Evolutionary conservation across 805 yeast genomes (phyloP).

Genomic region (Barnettozyma populi): DNA sequence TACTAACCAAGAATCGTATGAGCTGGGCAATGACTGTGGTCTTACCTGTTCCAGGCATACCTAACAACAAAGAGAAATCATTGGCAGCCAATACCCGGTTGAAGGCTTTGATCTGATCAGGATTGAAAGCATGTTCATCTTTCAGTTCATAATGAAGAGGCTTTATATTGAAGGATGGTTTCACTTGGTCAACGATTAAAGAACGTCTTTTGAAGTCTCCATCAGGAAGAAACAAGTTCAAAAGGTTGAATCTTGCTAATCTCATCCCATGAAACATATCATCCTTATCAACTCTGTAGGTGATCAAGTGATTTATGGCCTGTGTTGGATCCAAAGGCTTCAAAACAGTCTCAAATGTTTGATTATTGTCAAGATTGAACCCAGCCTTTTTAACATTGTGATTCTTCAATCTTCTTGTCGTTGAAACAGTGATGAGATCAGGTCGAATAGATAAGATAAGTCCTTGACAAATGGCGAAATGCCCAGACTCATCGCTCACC

Average conservation of each 20-base stretch:
- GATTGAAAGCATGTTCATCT: conserved; percentile 41
- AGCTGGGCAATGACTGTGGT: conserved; percentile 84
- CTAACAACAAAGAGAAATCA: conserved; percentile 78
- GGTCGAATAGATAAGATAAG: conserved; percentile 40
- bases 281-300: conserved; percentile 75
- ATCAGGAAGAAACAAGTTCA: conserved; percentile 54
- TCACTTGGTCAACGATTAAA: conserved; percentile 28
- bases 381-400: conserved; percentile 28
- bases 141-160: conserved; percentile 21
- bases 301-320: conserved; percentile 10
- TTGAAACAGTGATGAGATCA: conserved; percentile 41
- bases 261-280: conserved; percentile 71
- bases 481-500: conserved; percentile 77
- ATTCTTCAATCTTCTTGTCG: conserved; percentile 47
- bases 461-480: conserved; percentile 68
- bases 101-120: conserved; percentile 69
- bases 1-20: conserved; percentile 52
- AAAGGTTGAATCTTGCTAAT: conserved; percentile 67
- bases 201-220: conserved; percentile 31
- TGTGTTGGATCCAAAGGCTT: conserved; percentile 15
- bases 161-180: conserved; percentile 25
- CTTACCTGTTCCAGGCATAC: conserved; percentile 99
- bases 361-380: conserved; percentile 42
- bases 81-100: conserved; percentile 55
- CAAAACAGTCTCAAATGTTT: conserved; percentile 46